Base-by-base conservation (phyloP, 2,329 filamentous ascomycete species). In the Trichoderma sp. region DNA sequence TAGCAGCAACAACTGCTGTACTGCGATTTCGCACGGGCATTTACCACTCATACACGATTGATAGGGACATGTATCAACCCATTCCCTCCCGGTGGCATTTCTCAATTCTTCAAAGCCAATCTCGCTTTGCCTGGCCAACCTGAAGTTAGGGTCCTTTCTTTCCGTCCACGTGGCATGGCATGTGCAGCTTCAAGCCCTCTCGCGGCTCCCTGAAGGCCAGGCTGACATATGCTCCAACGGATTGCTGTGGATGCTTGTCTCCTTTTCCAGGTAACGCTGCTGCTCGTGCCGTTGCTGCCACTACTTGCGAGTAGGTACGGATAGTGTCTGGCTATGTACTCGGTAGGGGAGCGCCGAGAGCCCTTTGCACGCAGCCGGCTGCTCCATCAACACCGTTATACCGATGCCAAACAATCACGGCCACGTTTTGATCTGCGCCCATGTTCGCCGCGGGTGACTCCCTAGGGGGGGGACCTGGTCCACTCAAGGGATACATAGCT, bases 111-210 rank as follows among this genome's bases (percentile, higher is more conserved):
- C 19, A 62, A 44, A 14, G 50, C 47, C 48, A 62, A 62, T 62
- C 59, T 62, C 59, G 59, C 59, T 54, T 62, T 62, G 39, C 14
- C 59, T 24, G 59, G 59, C 58, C 21, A 47, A 39, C 21, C 34
- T 30, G 47, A 21, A 21, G 24, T 41, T n/a, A 34, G 39, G 48
- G 51, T 52, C 47, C 28, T 43, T 57, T 24, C 43, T 21, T 28
- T 54, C 47, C 26, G 44, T 47, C 30, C 48, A 52, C 48, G 59
- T 19, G 55, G 50, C 12, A 57, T 45, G 55, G 41, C 55, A 15
- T 43, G 55, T 62, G 59, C 59, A 54, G 34, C 39, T 41, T 52
- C 45, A 60, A 26, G 26, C 48, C 34, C 21, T 24, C 39, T 14
- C 34, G 12, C 39, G 19, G 48, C 26, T 62, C 59, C 48, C 59